These are phyloP conservation scores for Phytomonas sp. DNA, from an alignment of 208 protist species.

Conservation along the genomic window DNA sequence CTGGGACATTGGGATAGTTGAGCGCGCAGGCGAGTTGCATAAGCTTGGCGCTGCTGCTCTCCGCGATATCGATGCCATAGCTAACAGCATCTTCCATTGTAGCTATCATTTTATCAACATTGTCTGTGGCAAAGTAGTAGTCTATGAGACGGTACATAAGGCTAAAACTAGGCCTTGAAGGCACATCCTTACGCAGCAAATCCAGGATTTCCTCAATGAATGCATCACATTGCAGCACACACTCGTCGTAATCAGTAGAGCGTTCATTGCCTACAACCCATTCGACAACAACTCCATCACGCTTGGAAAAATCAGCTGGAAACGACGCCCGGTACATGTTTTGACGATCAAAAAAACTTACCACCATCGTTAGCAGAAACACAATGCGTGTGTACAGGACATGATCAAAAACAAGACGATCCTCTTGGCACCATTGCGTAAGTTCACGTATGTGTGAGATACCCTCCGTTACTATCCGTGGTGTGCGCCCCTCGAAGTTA, in stretches of 20 bases:
- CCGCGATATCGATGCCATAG: conserved; percentile 65
- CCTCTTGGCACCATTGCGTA: conserved; percentile 70
- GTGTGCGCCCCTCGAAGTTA: conserved; percentile 46
- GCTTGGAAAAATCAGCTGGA: conserved; percentile 60
- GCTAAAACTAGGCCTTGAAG: conserved; percentile 70
- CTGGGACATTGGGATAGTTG: conserved; percentile 69
- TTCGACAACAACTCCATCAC: conserved; percentile 84
- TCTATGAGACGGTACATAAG: conserved; percentile 81
- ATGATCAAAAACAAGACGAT: conserved; percentile 77
- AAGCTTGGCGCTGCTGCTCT: conserved; percentile 86
- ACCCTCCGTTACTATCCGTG: conserved; percentile 59
- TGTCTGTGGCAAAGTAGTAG: conserved; percentile 90
- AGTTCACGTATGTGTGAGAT: conserved; percentile 60
- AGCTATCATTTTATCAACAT: conserved; percentile 86
- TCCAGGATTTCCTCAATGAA: conserved; percentile 80
- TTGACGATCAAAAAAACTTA: conserved; percentile 86
- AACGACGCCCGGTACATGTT: conserved; percentile 81
- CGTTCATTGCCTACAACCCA: conserved; percentile 70
- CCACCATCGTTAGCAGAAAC: conserved; percentile 84
- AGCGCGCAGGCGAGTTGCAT: conserved; percentile 86
- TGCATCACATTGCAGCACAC: conserved; percentile 79
- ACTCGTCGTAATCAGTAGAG: conserved; percentile 78
- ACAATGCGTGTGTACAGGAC: conserved; percentile 83
- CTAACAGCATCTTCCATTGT: conserved; percentile 78
- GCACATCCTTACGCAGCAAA: conserved; percentile 56